Conservation (phyloP, 1,139 yeast species). For the Blastobotrys ciferrii region DNA sequence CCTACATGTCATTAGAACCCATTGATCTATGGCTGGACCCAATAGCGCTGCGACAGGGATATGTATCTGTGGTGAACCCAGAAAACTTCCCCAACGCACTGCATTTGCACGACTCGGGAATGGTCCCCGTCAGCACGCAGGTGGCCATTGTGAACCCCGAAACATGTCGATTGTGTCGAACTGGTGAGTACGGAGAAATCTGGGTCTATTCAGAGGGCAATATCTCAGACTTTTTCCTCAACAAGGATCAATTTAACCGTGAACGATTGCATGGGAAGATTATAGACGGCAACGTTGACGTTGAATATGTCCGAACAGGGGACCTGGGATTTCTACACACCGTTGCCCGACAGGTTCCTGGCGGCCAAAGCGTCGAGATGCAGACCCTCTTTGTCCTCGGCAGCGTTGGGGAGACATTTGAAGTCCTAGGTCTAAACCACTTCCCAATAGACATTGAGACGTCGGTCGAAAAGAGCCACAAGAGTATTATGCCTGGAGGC, state of each 20-base stretch:
- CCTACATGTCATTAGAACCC: conserved; percentile 87
- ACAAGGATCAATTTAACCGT: conserved; percentile 40
- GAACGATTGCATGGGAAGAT: conserved; percentile 58
- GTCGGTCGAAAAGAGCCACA: conserved; percentile 67
- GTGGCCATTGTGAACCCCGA: conserved; percentile 95
- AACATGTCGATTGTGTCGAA: conserved; percentile 69
- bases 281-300: conserved; percentile 58
- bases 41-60: conserved; percentile 83
- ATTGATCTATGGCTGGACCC: conserved; percentile 87
- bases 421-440: conserved; percentile 85
- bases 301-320: conserved; percentile 81
- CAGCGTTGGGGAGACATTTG: conserved; percentile 82
- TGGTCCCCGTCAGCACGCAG: conserved; percentile 93
- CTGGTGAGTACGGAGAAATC: conserved; percentile 96
- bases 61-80: conserved; percentile 75
- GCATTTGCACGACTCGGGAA: conserved; percentile 89
- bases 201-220: conserved; percentile 95
- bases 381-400: conserved; percentile 88
- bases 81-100: conserved; percentile 64
- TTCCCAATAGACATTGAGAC: conserved; percentile 83
- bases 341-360: conserved; percentile 44
- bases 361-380: conserved; percentile 51
- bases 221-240: conserved; percentile 53
- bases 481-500: conserved; percentile 53
- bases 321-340: conserved; percentile 90